phyloP scores from a whole-genome alignment of 495 filamentous ascomycete genomes.

The Hyaloscypha finlandica region DNA sequence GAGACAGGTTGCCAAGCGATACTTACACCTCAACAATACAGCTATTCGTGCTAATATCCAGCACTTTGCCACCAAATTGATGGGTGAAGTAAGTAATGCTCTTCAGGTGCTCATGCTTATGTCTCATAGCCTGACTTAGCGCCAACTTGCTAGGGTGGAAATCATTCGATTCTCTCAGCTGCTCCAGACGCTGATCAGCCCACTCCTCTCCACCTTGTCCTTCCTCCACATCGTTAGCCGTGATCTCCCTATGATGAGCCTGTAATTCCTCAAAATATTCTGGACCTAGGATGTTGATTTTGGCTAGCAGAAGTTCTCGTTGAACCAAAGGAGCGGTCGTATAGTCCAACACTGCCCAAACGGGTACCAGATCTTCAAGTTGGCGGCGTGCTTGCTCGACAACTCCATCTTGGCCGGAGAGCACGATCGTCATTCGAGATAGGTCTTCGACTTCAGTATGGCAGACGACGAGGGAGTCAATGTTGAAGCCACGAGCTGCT shows the following conservation, averaged over 20 bases:
- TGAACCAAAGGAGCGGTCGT: conserved; percentile 91
- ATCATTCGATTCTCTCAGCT: conserved; percentile 45
- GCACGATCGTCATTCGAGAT: conserved; percentile 97
- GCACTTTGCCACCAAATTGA: conserved; percentile 95
- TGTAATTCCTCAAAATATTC: conserved; percentile 97
- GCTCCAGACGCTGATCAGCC: conserved; percentile 30
- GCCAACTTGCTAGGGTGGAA: conserved; percentile 88
- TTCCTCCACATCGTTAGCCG: conserved; percentile 39
- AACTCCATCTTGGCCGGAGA: conserved; percentile 93
- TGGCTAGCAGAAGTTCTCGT: conserved; percentile 92
- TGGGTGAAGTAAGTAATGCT: conserved; percentile 93
- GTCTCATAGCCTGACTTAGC: conserved; percentile 81
- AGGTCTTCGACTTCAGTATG: conserved; percentile 97
- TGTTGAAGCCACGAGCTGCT: conserved; percentile 97
- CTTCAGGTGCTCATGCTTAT: conserved; percentile 96
- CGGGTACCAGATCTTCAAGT: conserved; percentile 93
- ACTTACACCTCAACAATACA: conserved; percentile 97
- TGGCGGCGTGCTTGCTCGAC: conserved; percentile 96
- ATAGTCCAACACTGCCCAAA: conserved; percentile 98
- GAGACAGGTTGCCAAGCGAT: background rate
- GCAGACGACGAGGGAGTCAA: conserved; percentile 96
- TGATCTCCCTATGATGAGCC: conserved; percentile 85
- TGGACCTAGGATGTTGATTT: conserved; percentile 91
- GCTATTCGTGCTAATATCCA: conserved; percentile 97
- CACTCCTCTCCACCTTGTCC: conserved; percentile 35